Percentiles rank a stretch among this genome's conserved stretches.
phyloP scores from a whole-genome alignment of 208 protist species.

The Leishmania turanica region DNA sequence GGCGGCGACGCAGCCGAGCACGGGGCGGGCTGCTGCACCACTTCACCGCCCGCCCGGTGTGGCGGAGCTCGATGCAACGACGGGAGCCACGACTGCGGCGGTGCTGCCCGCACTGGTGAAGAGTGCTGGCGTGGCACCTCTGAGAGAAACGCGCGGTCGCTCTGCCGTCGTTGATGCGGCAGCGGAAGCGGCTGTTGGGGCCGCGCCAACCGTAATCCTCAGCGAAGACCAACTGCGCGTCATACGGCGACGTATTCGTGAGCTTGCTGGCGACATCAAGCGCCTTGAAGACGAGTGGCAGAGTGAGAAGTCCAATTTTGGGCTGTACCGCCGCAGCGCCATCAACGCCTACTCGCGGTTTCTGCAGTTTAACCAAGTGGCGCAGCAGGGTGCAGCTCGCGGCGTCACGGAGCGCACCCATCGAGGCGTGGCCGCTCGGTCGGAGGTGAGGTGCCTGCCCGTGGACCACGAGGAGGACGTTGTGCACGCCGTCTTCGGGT shows the following conservation, averaged over 20 bases:
- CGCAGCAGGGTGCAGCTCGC: not conserved
- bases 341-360: conserved; percentile 77
- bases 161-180: not conserved
- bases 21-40: not conserved
- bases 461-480: conserved; percentile 33
- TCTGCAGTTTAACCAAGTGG: conserved; percentile 42
- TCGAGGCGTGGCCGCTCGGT: not conserved
- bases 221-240: conserved; percentile 48
- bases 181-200: not conserved
- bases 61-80: not conserved
- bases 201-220: conserved; percentile 2
- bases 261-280: conserved; percentile 47
- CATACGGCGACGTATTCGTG: conserved; percentile 55
- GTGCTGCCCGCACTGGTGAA: too few species aligned
- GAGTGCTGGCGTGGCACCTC: not conserved
- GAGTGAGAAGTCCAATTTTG: conserved; percentile 44
- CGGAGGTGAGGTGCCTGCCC: conserved; percentile 20
- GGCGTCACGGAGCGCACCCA: not conserved
- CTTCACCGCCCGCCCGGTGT: not conserved
- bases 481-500: conserved; percentile 76
- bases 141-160: not conserved
- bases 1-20: conserved; percentile 6
- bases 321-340: conserved; percentile 74
- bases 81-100: not conserved
- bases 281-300: conserved; percentile 60